These are phyloP conservation scores for Populus hybrid DNA, from an alignment of 441 rosid genomes.

Conservation along the genomic window DNA sequence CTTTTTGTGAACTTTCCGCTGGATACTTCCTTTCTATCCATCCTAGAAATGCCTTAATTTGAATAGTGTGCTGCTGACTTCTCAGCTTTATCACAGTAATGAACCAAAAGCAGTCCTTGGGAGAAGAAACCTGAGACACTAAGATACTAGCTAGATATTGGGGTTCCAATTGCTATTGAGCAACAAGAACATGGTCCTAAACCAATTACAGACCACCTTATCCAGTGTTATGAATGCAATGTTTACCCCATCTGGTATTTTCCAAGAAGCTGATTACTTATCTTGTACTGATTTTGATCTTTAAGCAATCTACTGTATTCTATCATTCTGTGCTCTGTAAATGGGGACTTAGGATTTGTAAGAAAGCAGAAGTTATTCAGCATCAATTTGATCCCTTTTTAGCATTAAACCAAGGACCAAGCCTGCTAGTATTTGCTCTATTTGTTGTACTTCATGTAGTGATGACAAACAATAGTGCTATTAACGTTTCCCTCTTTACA, in stretches of 20 bases:
- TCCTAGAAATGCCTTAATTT: conserved; percentile 15
- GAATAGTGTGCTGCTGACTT: neutral
- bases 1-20: conserved; percentile 23
- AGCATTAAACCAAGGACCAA: conserved; percentile 12
- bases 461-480: conserved; percentile 16
- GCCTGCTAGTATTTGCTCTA: conserved; percentile 15
- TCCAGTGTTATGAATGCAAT: neutral
- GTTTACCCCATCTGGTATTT: neutral
- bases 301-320: neutral
- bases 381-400: neutral
- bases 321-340: neutral
- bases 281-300: neutral
- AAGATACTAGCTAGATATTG: neutral
- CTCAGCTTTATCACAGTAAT: neutral
- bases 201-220: neutral
- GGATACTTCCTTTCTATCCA: conserved; percentile 18
- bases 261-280: neutral
- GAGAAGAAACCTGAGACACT: neutral
- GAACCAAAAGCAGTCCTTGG: neutral
- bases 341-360: neutral
- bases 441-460: conserved; percentile 19
- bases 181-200: neutral
- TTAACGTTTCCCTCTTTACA: conserved; percentile 41
- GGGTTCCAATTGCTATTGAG: neutral
- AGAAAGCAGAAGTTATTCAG: conserved; percentile 10